phyloP scores from a whole-genome alignment of 2,329 filamentous ascomycete species.

The Neofusicoccum sp. region DNA sequence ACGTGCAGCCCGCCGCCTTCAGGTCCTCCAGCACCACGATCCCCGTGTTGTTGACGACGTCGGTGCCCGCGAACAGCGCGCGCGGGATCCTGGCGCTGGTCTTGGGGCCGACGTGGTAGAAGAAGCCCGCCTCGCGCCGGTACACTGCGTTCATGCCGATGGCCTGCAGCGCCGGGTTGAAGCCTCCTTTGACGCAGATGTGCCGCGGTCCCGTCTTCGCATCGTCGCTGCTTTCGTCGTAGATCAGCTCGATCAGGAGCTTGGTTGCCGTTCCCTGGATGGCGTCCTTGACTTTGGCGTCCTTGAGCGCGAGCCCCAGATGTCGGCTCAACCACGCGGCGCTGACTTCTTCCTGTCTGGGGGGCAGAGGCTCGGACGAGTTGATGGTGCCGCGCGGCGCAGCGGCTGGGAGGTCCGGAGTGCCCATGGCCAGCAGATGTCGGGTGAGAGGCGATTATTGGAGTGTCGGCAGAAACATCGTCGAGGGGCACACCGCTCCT shows the following conservation, averaged over 20 bases:
- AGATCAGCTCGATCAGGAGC: constrained; percentile 20
- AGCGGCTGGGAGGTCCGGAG: too few relatives aligned
- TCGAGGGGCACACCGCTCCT: too few relatives aligned
- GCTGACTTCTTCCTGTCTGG: too few relatives aligned
- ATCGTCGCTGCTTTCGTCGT: constrained; percentile 16
- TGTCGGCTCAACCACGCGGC: too few relatives aligned
- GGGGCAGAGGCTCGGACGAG: too few relatives aligned
- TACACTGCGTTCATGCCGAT: constrained; percentile 16
- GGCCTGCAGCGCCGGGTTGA: constrained; percentile 18
- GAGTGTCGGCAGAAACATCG: too few relatives aligned
- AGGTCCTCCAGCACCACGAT: constrained; percentile 23
- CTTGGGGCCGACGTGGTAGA: constrained; percentile 22
- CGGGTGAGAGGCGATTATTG: too few relatives aligned
- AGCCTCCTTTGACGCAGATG: constrained; percentile 25
- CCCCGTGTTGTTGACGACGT: constrained; percentile 21
- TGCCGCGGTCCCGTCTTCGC: background rate
- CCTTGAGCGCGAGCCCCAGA: too few relatives aligned
- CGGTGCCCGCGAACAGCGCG: constrained; percentile 20
- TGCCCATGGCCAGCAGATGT: too few relatives aligned
- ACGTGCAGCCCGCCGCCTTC: constrained; percentile 15
- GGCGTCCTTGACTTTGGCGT: too few relatives aligned
- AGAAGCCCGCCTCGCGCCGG: constrained; percentile 24
- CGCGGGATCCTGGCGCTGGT: constrained; percentile 15
- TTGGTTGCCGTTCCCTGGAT: constrained; percentile 24
- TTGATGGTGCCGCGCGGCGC: too few relatives aligned